Base-by-base conservation (phyloP, 768 basidiomycete species). In the Pholiota microspora region DNA sequence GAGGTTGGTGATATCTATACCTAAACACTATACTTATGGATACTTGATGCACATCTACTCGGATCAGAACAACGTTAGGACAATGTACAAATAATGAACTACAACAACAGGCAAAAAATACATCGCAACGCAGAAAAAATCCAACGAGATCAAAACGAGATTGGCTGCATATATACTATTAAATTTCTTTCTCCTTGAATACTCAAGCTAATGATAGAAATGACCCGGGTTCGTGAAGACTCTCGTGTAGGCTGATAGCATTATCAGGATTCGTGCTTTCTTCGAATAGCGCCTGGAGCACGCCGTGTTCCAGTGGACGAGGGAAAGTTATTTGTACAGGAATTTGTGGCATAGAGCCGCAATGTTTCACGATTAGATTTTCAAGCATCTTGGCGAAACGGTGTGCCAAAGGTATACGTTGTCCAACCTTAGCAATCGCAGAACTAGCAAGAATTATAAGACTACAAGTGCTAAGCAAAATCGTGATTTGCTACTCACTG, bases 381-480 rank as follows among this genome's bases (percentile, higher is more conserved):
- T 79, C 74, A 28, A 87, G 64, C 78, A 85, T 80, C 69, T 76
- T 79, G 4, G 77, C 76, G 61, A 81, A 83, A 24, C 83, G 79
- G 50, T 79, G 76, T 3, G 87, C 84, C 51, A 90, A 71, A 23
- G 88, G 87, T 36, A 88, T 76, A 15, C 83, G 81, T 61, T 85
- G 80, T 0, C 86, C 87, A 56, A 89, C 76, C 60, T 81, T 83
- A 9, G 71, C 68, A 21, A 89, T 76, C 2, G 86, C 84, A 31
- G 73, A 72, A 29, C 87, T 88, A 52, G 32, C 18, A 44, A 49
- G 23, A 29, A 29, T 29, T 16, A 29, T 35, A 45, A 45, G 40
- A n/a, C 35, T 51, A 13, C 49, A 24, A 51, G 38, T 1, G 45
- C 28, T 28, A 45, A 32, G 40, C 21, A 31, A 36, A 18, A 47